These are phyloP conservation scores for Thalassia testudinum DNA, from an alignment of 116 monocot species.

Conservation along the genomic window DNA sequence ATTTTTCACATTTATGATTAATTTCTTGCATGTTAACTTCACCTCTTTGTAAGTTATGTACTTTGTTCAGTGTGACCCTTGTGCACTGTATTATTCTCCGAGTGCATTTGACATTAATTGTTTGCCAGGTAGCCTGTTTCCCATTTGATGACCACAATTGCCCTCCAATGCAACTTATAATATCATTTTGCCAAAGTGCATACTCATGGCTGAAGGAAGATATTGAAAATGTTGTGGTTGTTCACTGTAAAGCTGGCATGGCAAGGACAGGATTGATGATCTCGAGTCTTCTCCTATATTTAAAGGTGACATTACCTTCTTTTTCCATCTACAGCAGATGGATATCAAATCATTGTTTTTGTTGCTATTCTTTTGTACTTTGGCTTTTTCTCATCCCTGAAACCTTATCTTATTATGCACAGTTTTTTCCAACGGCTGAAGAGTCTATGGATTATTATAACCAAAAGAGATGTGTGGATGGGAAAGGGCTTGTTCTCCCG, in stretches of 20 bases:
- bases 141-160: slow-evolving; percentile 99
- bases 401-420: slow-evolving; percentile 3
- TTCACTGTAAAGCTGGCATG: slow-evolving; percentile 99
- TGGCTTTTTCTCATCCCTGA: neutral
- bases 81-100: no score
- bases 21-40: no score
- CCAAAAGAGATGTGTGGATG: slow-evolving; percentile 97
- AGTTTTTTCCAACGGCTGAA: slow-evolving; percentile 99
- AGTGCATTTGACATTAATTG: neutral
- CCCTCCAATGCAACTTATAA: slow-evolving; percentile 85
- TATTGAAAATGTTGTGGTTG: slow-evolving; percentile 99
- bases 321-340: neutral
- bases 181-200: slow-evolving; percentile 90
- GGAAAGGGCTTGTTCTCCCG: slow-evolving; percentile 96
- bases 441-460: slow-evolving; percentile 99
- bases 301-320: slow-evolving; percentile 44
- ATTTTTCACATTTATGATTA: no score
- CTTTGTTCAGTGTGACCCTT: no score
- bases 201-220: slow-evolving; percentile 99
- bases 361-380: neutral
- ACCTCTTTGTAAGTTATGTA: no score
- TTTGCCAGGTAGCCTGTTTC: slow-evolving; percentile 78
- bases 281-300: slow-evolving; percentile 92
- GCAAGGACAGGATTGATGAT: slow-evolving; percentile 98
- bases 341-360: no score